Evolutionary conservation across 2,329 filamentous ascomycete species (phyloP), one percentile per base, ranked within the genome.

Genomic region (Talaromyces sp.): DNA sequence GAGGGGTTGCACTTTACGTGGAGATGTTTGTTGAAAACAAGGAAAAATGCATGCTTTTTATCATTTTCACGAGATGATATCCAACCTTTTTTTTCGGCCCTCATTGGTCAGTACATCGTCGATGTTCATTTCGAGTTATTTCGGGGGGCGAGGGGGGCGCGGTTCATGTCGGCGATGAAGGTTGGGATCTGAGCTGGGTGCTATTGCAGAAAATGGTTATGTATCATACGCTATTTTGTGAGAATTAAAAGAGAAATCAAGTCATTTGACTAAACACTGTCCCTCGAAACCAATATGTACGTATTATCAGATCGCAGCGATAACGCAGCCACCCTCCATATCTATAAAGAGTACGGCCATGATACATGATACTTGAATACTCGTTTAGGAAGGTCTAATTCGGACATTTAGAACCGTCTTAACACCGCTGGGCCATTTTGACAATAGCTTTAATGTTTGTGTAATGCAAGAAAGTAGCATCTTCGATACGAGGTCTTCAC

Each of bases 1-100:
- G 46, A 18, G 46, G 25, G 48, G 23, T 35, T 48, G 37, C 18
- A 55, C 28, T 33, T 50, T 60, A 31, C 44, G 35, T 61, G 59
- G n/a, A 61, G 56, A 56, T 56, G 9, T 35, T 56, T 33, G 59
- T 61, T 42, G n/a, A 21, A 56, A 61, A 61, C 55, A 54, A 16
- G n/a, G 31, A 37, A 54, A 40, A 35, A 54, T 54, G 50, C 37
- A 35, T 35, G 31, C 31, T 54, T 54, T 54, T 37, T 21, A 44
- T 37, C 11, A 25, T 33, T 54, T 23, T 44, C 57, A 60, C 31
- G 50, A 63, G 58, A 56, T 44, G 62, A 63, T 56, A 50, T 61
- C 39, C 57, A 58, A 57, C 50, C 4, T 48, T 37, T n/a, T 60
- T 42, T 42, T 55, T n/a, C 31, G 23, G 46, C 28, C 9, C 31